Evolutionary conservation across 2,329 filamentous ascomycete genomes (phyloP).

Genomic region (Sclerotinia subarctica): DNA sequence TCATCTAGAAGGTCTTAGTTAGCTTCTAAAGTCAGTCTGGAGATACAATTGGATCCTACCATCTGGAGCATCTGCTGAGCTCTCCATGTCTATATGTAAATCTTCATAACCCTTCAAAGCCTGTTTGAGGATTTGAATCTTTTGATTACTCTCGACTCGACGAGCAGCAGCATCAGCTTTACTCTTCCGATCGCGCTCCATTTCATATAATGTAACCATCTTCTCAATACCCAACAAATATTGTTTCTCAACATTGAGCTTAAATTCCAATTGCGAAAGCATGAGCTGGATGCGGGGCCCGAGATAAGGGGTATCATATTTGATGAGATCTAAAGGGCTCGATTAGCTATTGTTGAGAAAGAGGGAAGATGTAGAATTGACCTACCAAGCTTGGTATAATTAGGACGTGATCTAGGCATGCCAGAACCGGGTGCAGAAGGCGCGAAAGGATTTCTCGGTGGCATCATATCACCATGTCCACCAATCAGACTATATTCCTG

Average conservation of each 20-base stretch:
- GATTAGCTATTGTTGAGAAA: constrained; percentile 22
- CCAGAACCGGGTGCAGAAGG: constrained; percentile 65
- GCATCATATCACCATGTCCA: constrained; percentile 71
- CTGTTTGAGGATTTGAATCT: constrained; percentile 93
- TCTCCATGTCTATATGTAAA: constrained; percentile 89
- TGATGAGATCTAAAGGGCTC: constrained; percentile 76
- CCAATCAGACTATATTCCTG: constrained; percentile 55
- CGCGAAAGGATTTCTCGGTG: constrained; percentile 74
- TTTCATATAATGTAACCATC: constrained; percentile 96
- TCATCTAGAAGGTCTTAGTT: constrained; percentile 63
- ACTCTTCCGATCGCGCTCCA: constrained; percentile 96
- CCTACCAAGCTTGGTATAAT: constrained; percentile 94
- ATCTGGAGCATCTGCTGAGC: constrained; percentile 68
- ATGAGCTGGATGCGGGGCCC: constrained; percentile 98
- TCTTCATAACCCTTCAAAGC: constrained; percentile 96
- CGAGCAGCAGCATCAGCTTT: constrained; percentile 86
- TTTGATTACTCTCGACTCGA: constrained; percentile 93
- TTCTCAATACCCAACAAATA: constrained; percentile 99
- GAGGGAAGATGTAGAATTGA: constrained; percentile 20
- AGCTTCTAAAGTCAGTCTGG: constrained; percentile 2
- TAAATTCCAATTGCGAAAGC: constrained; percentile 98
- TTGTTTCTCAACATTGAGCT: constrained; percentile 96
- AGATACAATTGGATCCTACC: constrained; percentile 52
- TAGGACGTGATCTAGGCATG: constrained; percentile 73
- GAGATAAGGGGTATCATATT: constrained; percentile 94